phyloP scores from a whole-genome alignment of 331 rosid species.

The Ulmus americana region DNA sequence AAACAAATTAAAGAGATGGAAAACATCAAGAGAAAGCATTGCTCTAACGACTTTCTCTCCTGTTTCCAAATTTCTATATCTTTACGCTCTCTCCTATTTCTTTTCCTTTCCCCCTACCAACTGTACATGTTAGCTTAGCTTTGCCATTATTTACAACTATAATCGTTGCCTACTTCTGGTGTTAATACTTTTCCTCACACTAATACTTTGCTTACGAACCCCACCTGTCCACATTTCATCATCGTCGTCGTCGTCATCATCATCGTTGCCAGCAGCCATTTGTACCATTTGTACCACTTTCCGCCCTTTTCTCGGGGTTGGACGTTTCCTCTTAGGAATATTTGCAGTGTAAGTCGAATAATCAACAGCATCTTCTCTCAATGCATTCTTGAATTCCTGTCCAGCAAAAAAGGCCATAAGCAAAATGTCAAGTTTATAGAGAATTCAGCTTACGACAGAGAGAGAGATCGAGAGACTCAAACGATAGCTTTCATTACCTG shows the following conservation, averaged over 20 bases:
- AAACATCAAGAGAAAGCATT: conserved; percentile 35
- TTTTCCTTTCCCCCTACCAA: conserved; percentile 47
- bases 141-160: conserved; percentile 51
- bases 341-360: conserved; percentile 76
- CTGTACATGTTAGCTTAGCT: conserved; percentile 96
- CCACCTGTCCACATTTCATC: conserved; percentile 58
- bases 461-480: background rate
- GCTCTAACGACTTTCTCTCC: conserved; percentile 28
- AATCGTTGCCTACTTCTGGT: conserved; percentile 56
- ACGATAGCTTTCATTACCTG: conserved; percentile 49
- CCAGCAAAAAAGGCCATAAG: conserved; percentile 9
- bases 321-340: conserved; percentile 67
- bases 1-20: conserved; percentile 43
- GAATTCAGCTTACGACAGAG: conserved; percentile 4
- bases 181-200: conserved; percentile 55
- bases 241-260: conserved; percentile 43
- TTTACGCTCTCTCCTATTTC: conserved; percentile 27
- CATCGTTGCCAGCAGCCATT: conserved; percentile 39
- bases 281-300: conserved; percentile 31
- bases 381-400: conserved; percentile 84
- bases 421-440: conserved; percentile 13
- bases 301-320: conserved; percentile 63
- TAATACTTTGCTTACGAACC: conserved; percentile 43
- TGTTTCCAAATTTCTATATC: conserved; percentile 40
- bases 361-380: conserved; percentile 78